phyloP scores from a whole-genome alignment of 441 rosid species.

The Brassica balearica region DNA sequence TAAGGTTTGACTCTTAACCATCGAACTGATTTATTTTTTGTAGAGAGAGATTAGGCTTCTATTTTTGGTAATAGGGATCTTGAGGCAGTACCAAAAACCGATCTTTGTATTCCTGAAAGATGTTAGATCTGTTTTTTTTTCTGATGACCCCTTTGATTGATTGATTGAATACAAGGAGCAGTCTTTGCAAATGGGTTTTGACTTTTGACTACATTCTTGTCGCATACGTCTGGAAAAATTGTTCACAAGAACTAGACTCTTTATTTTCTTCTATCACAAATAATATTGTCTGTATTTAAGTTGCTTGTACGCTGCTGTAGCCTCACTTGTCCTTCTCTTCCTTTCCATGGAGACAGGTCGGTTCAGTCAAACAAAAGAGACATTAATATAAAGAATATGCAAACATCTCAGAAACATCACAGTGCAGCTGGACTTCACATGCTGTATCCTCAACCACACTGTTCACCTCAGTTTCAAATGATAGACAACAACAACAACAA shows the following conservation, averaged over 20 bases:
- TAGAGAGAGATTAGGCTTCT: slow-evolving; percentile 15
- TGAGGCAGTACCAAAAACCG: background rate
- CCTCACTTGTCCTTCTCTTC: slow-evolving; percentile 23
- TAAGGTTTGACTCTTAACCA: slow-evolving; percentile 19
- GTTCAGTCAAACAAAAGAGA: background rate
- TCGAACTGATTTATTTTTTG: slow-evolving; percentile 10
- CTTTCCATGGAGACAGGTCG: slow-evolving; percentile 31
- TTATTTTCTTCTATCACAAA: background rate
- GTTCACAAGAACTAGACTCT: background rate
- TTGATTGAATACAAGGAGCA: slow-evolving; percentile 9
- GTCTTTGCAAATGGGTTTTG: background rate
- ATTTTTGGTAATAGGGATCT: background rate
- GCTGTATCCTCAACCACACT: slow-evolving; percentile 46
- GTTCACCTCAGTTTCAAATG: slow-evolving; percentile 41
- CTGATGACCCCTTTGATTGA: slow-evolving; percentile 24
- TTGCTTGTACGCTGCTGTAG: slow-evolving; percentile 19
- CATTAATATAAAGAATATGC: slow-evolving; percentile 10
- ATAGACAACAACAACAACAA: slow-evolving; percentile 26
- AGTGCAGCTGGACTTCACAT: slow-evolving; percentile 44
- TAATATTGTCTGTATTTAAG: slow-evolving; percentile 6
- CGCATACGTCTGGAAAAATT: slow-evolving; percentile 12
- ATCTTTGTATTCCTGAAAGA: slow-evolving; percentile 11
- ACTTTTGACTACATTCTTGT: background rate
- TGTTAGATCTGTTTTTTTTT: slow-evolving; percentile 32
- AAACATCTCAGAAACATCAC: slow-evolving; percentile 50